A percentile compares a stretch with the other conserved stretches of the same genome.
Conservation (phyloP, 768 basidiomycete genomes). For the Phallus indusiatus region DNA sequence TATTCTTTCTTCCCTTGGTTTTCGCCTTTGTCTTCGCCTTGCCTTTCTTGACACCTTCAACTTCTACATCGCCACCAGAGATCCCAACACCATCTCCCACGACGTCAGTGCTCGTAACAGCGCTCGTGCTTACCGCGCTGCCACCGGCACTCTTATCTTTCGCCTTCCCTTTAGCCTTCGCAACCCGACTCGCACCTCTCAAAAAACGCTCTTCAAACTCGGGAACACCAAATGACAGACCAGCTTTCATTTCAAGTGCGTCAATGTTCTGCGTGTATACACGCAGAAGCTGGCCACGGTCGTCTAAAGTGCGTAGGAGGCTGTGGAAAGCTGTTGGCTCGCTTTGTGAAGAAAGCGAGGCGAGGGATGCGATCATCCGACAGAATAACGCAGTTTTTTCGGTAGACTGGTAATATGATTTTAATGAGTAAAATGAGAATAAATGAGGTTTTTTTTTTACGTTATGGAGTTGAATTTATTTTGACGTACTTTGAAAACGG, state of each 20-base stretch:
- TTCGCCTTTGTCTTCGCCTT: neutral
- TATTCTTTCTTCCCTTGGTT: neutral
- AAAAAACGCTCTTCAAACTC: conserved; percentile 44
- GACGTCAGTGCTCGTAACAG: too few species aligned
- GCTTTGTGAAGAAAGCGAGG: conserved; percentile 60
- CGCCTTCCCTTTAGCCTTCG: conserved; percentile 22
- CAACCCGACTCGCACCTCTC: conserved; percentile 21
- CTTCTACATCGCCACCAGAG: neutral
- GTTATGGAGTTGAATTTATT: neutral
- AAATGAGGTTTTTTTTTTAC: neutral
- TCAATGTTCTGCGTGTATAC: conserved; percentile 96
- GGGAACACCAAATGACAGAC: conserved; percentile 80
- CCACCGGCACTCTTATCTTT: conserved; percentile 4
- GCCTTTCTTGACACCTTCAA: neutral
- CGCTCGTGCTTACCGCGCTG: too few species aligned
- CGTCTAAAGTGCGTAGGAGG: conserved; percentile 64
- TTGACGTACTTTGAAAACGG: conserved; percentile 65
- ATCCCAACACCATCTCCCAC: neutral
- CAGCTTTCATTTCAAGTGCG: conserved; percentile 77
- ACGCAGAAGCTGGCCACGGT: conserved; percentile 65
- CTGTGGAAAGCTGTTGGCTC: conserved; percentile 75
- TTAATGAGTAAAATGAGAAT: conserved; percentile 10
- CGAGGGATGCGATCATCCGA: conserved; percentile 83
- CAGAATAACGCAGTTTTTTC: conserved; percentile 70
- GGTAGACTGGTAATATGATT: too few species aligned